phyloP scores from a whole-genome alignment of 2,329 filamentous ascomycete genomes.

The Claviceps humidiphila region DNA sequence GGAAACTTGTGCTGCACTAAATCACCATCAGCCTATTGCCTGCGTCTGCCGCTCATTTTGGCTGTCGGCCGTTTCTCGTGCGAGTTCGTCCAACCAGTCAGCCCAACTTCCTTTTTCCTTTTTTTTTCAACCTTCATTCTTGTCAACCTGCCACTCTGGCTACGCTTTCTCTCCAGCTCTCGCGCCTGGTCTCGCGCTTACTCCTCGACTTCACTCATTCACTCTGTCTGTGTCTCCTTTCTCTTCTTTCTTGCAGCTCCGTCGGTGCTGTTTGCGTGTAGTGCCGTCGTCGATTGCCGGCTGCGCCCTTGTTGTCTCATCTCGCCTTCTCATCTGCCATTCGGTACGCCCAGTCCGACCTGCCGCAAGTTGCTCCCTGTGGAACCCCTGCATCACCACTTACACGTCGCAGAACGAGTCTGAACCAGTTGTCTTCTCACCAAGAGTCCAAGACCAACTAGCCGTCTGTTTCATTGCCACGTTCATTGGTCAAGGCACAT shows the following conservation, averaged over 20 bases:
- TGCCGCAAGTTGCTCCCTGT: not conserved
- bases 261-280: not conserved
- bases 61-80: not conserved
- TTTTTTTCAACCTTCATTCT: not conserved
- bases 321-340: not conserved
- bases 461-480: constrained; percentile 1
- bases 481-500: not conserved
- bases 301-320: not conserved
- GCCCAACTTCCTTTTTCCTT: not conserved
- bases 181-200: not conserved
- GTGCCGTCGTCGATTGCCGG: not conserved
- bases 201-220: not conserved
- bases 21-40: not conserved
- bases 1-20: not conserved
- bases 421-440: constrained; percentile 2
- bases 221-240: not conserved
- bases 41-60: not conserved
- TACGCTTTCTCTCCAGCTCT: not conserved
- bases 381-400: constrained; percentile 6
- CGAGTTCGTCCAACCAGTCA: not conserved
- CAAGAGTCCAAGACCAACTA: not conserved
- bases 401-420: constrained; percentile 7
- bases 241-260: not conserved
- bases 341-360: not conserved
- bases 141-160: not conserved